A percentile compares a stretch with the other conserved stretches of the same genome.
phyloP scores from a whole-genome alignment of 192 early-diverging fungal species.

The Coemansia sp. region DNA sequence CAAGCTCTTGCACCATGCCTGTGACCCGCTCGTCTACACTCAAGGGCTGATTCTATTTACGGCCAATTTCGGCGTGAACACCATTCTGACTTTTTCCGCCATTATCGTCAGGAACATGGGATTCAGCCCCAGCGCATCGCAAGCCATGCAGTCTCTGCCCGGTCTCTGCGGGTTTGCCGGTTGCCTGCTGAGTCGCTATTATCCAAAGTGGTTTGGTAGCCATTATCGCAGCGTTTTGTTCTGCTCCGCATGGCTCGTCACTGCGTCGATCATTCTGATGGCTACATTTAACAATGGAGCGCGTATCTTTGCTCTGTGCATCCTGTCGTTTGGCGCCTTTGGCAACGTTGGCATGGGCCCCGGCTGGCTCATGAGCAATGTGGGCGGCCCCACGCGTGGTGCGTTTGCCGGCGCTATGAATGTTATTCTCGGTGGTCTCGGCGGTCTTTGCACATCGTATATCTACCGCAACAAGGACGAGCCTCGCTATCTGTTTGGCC shows the following conservation, averaged over 20 bases:
- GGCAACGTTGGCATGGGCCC: conserved; percentile 46
- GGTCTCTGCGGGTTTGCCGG: conserved; percentile 47
- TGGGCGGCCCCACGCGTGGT: conserved; percentile 39
- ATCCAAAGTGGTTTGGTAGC: conserved; percentile 28
- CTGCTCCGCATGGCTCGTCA: conserved; percentile 31
- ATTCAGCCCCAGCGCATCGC: conserved; percentile 26
- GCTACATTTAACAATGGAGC: conserved; percentile 40
- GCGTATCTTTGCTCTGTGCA: conserved; percentile 42
- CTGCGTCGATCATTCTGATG: conserved; percentile 30
- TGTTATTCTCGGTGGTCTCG: conserved; percentile 38
- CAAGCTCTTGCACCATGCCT: conserved; percentile 12
- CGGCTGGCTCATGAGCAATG: conserved; percentile 49
- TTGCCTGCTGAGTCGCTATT: conserved; percentile 28
- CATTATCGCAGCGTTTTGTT: conserved; percentile 39
- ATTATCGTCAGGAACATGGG: conserved; percentile 47
- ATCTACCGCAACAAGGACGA: conserved; percentile 48
- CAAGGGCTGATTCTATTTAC: conserved; percentile 40
- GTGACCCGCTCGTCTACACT: conserved; percentile 35
- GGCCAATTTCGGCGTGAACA: conserved; percentile 48
- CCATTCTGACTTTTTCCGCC: conserved; percentile 41
- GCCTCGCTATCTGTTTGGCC: conserved; percentile 44
- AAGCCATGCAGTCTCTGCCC: conserved; percentile 44
- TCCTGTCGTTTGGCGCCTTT: conserved; percentile 43
- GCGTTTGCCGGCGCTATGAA: conserved; percentile 41
- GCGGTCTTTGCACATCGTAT: conserved; percentile 44